Base-by-base conservation (phyloP, 176 grass and related monocot species). In the Alopecurus myosuroides region DNA sequence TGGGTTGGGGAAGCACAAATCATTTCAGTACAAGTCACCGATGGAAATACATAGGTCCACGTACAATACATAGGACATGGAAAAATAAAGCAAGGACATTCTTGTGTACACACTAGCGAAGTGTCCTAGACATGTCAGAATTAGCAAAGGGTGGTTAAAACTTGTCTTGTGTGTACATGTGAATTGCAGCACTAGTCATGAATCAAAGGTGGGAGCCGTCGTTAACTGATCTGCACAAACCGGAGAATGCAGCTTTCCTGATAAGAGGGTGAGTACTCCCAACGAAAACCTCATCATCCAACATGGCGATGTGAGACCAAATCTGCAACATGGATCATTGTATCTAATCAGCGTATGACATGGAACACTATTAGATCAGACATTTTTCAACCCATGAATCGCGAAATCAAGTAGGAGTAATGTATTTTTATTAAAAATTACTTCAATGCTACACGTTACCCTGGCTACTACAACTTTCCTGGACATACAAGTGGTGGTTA, bases 301-400 rank as follows among this genome's bases (percentile, higher is more conserved):
- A 81, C 62, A 78, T 88, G 64, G 84, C 78, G 74, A 99, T 81
- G 69, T 99, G 94, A 14, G 89, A 88, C 97, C 97, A 99, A 79
- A 99, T 96, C 97, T 99, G 83, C 60, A 60, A 70, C 55, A 85
- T 9, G 34, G 28, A 55, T 26, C 2, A 61, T 55, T 10, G 31
- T 46, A 79, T 41, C 46, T 33, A 17, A 49, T 88, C 29, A 82
- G 44, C 86, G 29, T 60, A 57, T 56, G 29, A 48, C 51, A 66
- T 19, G 73, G 33, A 44, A 70, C 26, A 62, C 67, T 41, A 33
- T 14, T 39, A 69, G 42, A 57, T 74, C 17, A 28, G 13, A 68
- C 2, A 11, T 18, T 74, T 50, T 33, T 28, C 77, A 37, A 5
- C 7, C 10, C 37, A 1, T 60, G 5, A 29, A 63, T 64, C 4